Evolutionary conservation across 78 protist genomes (phyloP), one percentile per base, ranked within the genome.

Genomic region (Chrysochromulina tobinii): DNA sequence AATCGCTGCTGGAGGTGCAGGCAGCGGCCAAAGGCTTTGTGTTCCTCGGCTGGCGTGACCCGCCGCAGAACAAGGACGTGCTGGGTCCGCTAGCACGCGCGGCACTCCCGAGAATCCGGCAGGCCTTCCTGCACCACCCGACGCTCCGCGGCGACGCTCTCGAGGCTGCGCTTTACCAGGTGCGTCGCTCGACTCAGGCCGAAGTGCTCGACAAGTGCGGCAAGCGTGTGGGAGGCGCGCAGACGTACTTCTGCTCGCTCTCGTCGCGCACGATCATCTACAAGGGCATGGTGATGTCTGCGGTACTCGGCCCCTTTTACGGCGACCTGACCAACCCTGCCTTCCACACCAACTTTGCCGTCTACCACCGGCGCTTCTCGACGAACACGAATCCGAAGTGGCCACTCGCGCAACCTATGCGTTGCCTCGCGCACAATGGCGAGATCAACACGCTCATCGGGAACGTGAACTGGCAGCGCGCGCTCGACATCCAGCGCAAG

Each of bases 371-470:
- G 0, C 94, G 94, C 87, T 92, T 92, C 92, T 66, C 87, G n/a
- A 92, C 94, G 21, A 92, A 92, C 94, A 92, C 94, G 20, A 38
- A 61, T 72, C 94, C 94, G 20, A 66, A 79, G 23, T 92, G 94
- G 94, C 86, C 90, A 61, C 90, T 87, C 58, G 81, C 75, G 14
- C 96, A 94, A 81, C 96, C 97, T n/a, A n/a, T 92, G 85, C 93
- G 96, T 15, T 54, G 9, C 89, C 79, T 95, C 25, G 93, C 93
- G 3, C 98, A 97, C 97, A 97, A 97, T 93, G 98, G 98, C 25
- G 98, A 97, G 69, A 97, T 97, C 93, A 97, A 97, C 95, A 97
- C 98, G 11, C 90, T 96, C 25, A 88, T 54, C 2, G 97, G 97
- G 25, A 96, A 96, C 91, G 75, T 73, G 86, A 96, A 97, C 91